Conservation (phyloP, 2,329 filamentous ascomycete genomes). For the Cercospora canescens region DNA sequence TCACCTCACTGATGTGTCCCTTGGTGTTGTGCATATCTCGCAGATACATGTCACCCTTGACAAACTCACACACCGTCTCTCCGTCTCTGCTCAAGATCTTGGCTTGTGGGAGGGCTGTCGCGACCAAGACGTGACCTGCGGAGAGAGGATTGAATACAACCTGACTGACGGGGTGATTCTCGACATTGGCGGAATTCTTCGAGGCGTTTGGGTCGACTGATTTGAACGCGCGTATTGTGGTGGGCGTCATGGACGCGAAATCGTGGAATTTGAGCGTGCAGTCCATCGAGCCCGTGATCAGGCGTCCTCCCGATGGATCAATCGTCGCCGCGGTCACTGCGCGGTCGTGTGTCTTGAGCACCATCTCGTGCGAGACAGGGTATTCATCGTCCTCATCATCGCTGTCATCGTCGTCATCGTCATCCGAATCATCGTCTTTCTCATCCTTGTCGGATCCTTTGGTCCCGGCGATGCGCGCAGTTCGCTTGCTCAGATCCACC, state of each 20-base stretch:
- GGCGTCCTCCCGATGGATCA: conserved; percentile 78
- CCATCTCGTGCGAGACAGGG: conserved; percentile 87
- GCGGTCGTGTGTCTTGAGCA: conserved; percentile 88
- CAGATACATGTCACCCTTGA: conserved; percentile 98
- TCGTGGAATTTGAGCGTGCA: conserved; percentile 92
- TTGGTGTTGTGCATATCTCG: conserved; percentile 98
- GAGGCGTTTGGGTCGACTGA: conserved; percentile 82
- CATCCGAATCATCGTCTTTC: conserved; percentile 51
- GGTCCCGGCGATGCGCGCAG: neutral
- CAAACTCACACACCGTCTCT: conserved; percentile 80
- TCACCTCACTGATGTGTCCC: conserved; percentile 90
- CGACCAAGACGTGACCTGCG: conserved; percentile 77
- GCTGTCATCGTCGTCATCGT: conserved; percentile 60
- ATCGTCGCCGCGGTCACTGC: conserved; percentile 81
- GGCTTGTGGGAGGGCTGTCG: conserved; percentile 86
- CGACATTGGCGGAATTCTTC: conserved; percentile 70
- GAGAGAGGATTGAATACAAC: conserved; percentile 83
- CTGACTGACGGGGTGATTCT: conserved; percentile 86
- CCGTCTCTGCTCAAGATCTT: conserved; percentile 89
- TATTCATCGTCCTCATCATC: conserved; percentile 81
- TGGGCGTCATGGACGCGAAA: conserved; percentile 92
- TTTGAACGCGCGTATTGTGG: conserved; percentile 90
- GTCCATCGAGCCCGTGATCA: conserved; percentile 90
- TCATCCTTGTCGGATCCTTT: conserved; percentile 24
- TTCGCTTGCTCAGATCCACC: conserved; percentile 74